Percentiles rank a stretch among this genome's conserved stretches.
phyloP scores from a whole-genome alignment of 192 early-diverging fungal genomes.

The Linnemannia schmuckeri region DNA sequence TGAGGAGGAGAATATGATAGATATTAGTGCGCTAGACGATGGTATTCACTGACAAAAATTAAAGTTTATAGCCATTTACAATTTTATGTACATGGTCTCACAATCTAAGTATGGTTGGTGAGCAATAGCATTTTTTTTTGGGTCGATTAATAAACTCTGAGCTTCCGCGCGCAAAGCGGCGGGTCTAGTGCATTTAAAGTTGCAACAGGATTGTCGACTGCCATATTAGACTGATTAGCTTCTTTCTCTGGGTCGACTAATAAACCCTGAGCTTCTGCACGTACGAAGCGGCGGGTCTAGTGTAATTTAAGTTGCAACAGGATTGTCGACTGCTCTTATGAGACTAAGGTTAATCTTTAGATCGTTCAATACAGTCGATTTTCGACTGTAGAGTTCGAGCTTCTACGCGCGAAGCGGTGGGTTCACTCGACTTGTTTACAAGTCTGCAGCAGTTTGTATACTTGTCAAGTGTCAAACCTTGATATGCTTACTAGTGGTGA shows the following conservation, averaged over 20 bases:
- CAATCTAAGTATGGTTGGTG: no score
- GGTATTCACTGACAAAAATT: no score
- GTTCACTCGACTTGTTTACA: neutral
- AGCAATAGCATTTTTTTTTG: constrained; percentile 55
- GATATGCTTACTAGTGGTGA: neutral
- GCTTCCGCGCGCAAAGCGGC: no score
- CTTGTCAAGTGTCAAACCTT: neutral
- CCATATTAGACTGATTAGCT: neutral
- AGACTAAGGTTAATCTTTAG: constrained; percentile 5
- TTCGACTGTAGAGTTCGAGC: constrained; percentile 14
- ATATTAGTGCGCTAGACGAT: no score
- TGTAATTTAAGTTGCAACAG: neutral
- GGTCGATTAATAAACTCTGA: constrained; percentile 30
- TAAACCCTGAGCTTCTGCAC: constrained; percentile 6
- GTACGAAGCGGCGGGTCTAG: constrained; percentile 18
- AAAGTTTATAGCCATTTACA: no score
- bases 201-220: neutral
- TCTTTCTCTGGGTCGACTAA: constrained; percentile 6
- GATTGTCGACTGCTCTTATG: neutral
- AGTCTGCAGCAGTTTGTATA: no score
- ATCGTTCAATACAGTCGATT: no score
- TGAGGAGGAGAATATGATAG: no score
- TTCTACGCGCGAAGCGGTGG: constrained; percentile 15
- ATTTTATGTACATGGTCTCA: no score
- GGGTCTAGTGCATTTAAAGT: neutral